Base-by-base conservation (phyloP, 306 rosid species). In the Ochetophila trinervis region DNA sequence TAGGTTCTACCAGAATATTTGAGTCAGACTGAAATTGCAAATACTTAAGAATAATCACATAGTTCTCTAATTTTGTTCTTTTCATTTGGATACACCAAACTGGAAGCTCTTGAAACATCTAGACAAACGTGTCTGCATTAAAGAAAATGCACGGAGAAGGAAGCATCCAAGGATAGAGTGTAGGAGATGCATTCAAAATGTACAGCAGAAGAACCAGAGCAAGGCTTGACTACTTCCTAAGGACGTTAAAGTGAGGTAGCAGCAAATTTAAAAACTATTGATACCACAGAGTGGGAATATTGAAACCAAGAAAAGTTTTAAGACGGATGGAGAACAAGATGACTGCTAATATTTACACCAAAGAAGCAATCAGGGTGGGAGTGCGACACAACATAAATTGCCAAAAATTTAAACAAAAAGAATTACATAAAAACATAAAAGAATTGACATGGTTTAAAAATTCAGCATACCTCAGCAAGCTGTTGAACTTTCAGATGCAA, bases 401-500 rank as follows among this genome's bases (percentile, higher is more conserved):
- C 48, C 5, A 5, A 62, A 62, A 19, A 47, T 42, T 4, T 60
- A 18, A 53, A 12, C 5, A 45, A 54, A 14, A 22, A n/a, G 36
- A n/a, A 54, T 35, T n/a, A 42, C 20, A 22, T 8, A 1, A 20
- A 40, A 65, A 36, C 32, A 65, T 30, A 37, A 24, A 6, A 36
- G 42, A 37, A 48, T 40, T 54, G 17, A 67, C 27, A 69, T 23
- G 40, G 22, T 42, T 45, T 44, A 48, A 2, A 53, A 16, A 16
- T 58, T 42, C 61, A 51, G 49, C 27, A 69, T 83, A 89, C 98
- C 86, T 87, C 63, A 5, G 57, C 67, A 59, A 89, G 87, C 53
- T 76, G 79, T 52, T 67, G 53, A 67, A 82, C 73, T 66, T 80
- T 69, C 30, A 14, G 48, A 59, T 16, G 58, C 80, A 80, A 66